Base-by-base conservation (phyloP, 306 rosid genomes). In the Malus fusca region DNA sequence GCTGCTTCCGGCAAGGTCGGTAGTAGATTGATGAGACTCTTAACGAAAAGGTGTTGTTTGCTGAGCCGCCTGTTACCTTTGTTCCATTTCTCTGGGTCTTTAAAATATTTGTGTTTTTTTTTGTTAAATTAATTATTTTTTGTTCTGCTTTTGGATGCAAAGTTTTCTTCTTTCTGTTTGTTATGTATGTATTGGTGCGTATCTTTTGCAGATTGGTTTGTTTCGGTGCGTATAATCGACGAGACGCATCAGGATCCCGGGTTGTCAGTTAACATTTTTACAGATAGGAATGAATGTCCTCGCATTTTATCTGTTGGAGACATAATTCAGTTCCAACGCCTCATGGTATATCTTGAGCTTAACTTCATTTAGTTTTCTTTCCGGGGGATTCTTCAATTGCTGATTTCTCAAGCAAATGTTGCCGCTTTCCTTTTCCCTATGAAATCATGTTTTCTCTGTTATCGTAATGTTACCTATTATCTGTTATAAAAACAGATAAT, bases 21-120 rank as follows among this genome's bases (percentile, higher is more conserved):
- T 91, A 90, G 97, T 91, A 91, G 96, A 71, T 60, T 91, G 94
- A 91, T 68, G 93, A 93, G 3, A 42, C 3, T 53, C 65, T 82
- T 74, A 53, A 77, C 72, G 81, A 75, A 25, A 84, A 88, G 88
- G 97, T 93, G 86, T 81, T 66, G 35, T 79, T 68, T 73, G 71
- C 84, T 87, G 90, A 90, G 97, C 97, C 89, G 87, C 84, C 80
- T 55, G 62, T 25, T 65, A 23, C 61, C 44, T 18, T 71, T 4
- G 44, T 46, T 42, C 9, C 25, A 37, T 15, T 14, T 67, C 58
- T 68, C 25, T 68, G 8, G 1, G 18, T 35, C 37, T 35, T 35
- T 6, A 35, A 35, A 13, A 25, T 25, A 11, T 55, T 31, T 46
- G 58, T 10, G n/a, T 7, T 12, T 23, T 23, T 26, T 44, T 19